Conservation (phyloP, 2,329 filamentous ascomycete species). For the Scolecobasidium constrictum region DNA sequence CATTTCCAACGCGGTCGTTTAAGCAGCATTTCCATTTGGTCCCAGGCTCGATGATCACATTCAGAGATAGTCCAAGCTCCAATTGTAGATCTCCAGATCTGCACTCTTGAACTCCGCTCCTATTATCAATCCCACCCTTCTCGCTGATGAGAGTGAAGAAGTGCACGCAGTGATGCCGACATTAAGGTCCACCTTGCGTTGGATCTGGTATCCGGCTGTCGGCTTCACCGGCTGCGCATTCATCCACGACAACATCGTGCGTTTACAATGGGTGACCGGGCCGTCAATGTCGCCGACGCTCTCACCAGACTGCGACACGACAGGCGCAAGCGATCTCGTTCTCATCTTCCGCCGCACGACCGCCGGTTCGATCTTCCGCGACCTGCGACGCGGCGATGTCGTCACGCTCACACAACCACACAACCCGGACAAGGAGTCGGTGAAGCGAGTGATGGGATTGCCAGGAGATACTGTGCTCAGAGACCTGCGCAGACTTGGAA, state of each 20-base stretch:
- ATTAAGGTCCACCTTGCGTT: no score
- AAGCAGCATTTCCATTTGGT: no score
- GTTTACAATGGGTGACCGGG: conserved; percentile 21
- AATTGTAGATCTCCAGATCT: no score
- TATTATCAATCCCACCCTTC: no score
- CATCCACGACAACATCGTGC: not conserved
- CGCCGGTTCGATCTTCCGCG: conserved; percentile 3
- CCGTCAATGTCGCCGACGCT: conserved; percentile 36
- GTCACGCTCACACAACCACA: conserved; percentile 43
- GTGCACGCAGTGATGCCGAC: no score
- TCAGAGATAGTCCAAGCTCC: no score
- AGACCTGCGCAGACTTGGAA: conserved; percentile 25
- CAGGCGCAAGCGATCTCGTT: conserved; percentile 27
- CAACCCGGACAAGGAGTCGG: conserved; percentile 55
- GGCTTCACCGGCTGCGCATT: not conserved
- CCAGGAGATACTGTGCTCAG: conserved; percentile 68
- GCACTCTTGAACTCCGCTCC: no score
- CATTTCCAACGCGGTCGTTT: no score
- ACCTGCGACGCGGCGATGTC: conserved; percentile 31
- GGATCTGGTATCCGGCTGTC: not conserved
- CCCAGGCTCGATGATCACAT: no score
- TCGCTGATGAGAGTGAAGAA: no score
- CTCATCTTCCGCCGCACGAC: conserved; percentile 22
- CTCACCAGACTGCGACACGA: conserved; percentile 28
- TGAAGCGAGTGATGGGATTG: conserved; percentile 77